phyloP scores from a whole-genome alignment of 257 asterid genomes.

The Capsicum chinense region DNA sequence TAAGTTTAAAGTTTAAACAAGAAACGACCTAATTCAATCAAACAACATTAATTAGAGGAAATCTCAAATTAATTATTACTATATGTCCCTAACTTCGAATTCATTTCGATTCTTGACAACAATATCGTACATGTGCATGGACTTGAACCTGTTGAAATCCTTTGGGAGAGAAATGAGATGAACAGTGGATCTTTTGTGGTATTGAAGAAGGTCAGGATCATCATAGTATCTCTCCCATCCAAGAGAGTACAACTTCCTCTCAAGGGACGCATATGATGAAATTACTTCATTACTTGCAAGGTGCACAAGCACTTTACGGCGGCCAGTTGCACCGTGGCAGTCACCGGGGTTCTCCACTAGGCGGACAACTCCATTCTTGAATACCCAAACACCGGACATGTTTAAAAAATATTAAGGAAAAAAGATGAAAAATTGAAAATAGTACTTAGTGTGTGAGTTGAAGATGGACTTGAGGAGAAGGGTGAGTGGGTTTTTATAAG shows the following conservation, averaged over 20 bases:
- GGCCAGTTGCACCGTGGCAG: slow-evolving; percentile 31
- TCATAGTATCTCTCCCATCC: slow-evolving; percentile 63
- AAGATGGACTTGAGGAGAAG: slow-evolving; percentile 25
- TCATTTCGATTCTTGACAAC: slow-evolving; percentile 51
- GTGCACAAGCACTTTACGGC: slow-evolving; percentile 50
- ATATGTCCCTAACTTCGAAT: slow-evolving; percentile 48
- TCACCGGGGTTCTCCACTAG: slow-evolving; percentile 50
- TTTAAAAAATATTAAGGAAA: neutral
- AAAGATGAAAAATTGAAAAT: neutral
- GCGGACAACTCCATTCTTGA: slow-evolving; percentile 49
- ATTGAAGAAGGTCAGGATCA: slow-evolving; percentile 55
- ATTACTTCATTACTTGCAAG: slow-evolving; percentile 41
- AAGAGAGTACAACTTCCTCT: slow-evolving; percentile 38
- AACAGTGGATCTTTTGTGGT: slow-evolving; percentile 53
- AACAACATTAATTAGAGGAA: slow-evolving; percentile 2
- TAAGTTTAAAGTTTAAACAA: slow-evolving; percentile 18
- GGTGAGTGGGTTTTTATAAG: slow-evolving; percentile 37
- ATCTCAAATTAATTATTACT: neutral
- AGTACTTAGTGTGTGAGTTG: neutral
- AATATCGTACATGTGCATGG: slow-evolving; percentile 52
- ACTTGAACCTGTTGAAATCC: slow-evolving; percentile 51
- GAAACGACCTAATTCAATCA: neutral
- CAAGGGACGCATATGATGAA: slow-evolving; percentile 47
- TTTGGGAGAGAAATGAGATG: slow-evolving; percentile 58
- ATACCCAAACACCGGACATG: slow-evolving; percentile 58